Evolutionary conservation across 2,329 filamentous ascomycete genomes (phyloP).

Genomic region (Aspergillus versicolor): DNA sequence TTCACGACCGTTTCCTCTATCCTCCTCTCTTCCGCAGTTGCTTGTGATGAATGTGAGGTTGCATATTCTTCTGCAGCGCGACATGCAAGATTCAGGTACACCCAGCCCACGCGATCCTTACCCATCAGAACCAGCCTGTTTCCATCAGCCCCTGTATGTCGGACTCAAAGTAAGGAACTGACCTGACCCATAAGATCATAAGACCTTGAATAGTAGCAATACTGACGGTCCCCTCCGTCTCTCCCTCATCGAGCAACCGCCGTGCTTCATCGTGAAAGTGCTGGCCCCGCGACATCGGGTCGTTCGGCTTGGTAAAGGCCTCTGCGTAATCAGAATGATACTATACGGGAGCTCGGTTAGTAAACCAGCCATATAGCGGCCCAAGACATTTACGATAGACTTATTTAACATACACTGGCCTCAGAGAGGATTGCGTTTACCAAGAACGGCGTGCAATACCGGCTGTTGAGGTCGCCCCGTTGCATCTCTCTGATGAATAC

Average conservation of each 20-base stretch:
- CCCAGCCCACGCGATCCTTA: conserved; percentile 30
- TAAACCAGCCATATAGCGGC: neutral
- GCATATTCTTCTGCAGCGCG: conserved; percentile 24
- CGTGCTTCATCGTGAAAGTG: conserved; percentile 34
- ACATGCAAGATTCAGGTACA: conserved; percentile 25
- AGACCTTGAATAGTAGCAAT: conserved; percentile 22
- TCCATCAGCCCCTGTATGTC: neutral
- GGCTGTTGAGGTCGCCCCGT: conserved; percentile 22
- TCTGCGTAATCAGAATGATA: conserved; percentile 28
- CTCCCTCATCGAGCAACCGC: conserved; percentile 26
- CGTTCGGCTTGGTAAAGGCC: conserved; percentile 24
- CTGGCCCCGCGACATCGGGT: conserved; percentile 24
- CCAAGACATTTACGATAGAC: neutral
- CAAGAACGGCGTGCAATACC: conserved; percentile 34
- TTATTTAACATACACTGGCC: conserved; percentile 29
- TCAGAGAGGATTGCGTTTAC: conserved; percentile 36
- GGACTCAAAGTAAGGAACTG: neutral
- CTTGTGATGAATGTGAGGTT: conserved; percentile 14
- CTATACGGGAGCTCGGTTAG: conserved; percentile 11
- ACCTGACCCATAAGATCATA: neutral
- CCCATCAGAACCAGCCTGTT: conserved; percentile 27
- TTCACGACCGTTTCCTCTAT: conserved; percentile 17
- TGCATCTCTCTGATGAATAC: conserved; percentile 32
- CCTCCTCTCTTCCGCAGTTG: conserved; percentile 9
- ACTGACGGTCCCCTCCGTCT: conserved; percentile 21